Evolutionary conservation across 352 stramenopile genomes (phyloP), one percentile per base, ranked within the genome.

Genomic region (Halophytophthora polymorphica): DNA sequence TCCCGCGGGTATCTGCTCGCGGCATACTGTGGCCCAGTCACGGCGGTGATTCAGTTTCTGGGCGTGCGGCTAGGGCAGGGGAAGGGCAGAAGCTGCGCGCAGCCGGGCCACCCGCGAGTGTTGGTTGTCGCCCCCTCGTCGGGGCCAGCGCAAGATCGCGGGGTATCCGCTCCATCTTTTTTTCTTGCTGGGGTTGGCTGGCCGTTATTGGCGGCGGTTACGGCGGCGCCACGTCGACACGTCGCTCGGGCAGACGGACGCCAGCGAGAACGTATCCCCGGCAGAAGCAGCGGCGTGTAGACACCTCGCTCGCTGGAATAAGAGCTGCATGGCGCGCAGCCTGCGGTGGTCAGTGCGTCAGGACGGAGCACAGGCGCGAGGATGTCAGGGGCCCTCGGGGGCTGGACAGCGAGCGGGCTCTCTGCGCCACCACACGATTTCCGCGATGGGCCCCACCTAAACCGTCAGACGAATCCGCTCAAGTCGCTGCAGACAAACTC

Each of bases 21-120:
- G 6, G 6, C 29, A 34, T 34, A 34, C 29, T 34, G 6, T 34
- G 35, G 5, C 37, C 51, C 51, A 44, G 25, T 36, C 2, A 22
- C 33, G 31, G 19, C 42, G 31, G 28, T 59, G 58, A 53, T 67
- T 67, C 53, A 63, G 53, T 58, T 66, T 52, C 45, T 55, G 58
- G 43, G 41, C 49, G 36, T 49, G 34, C 40, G 49, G 35, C 35
- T 34, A 40, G 15, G 47, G 10, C 35, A 50, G 37, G 47, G 43
- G 13, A 54, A 48, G 42, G 49, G 37, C 15, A 42, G 40, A 47
- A 47, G 37, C 13, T 6, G 15, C 18, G 36, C 19, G 46, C 17
- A 47, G 19, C 34, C n/a, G 37, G 19, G 41, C 22, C 41, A 28
- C 11, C 2, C 41, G n/a, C 12, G 41, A 45, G 41, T 25, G 41